phyloP scores from a whole-genome alignment of 1,284 basidiomycete species.

The Irpex sp. region DNA sequence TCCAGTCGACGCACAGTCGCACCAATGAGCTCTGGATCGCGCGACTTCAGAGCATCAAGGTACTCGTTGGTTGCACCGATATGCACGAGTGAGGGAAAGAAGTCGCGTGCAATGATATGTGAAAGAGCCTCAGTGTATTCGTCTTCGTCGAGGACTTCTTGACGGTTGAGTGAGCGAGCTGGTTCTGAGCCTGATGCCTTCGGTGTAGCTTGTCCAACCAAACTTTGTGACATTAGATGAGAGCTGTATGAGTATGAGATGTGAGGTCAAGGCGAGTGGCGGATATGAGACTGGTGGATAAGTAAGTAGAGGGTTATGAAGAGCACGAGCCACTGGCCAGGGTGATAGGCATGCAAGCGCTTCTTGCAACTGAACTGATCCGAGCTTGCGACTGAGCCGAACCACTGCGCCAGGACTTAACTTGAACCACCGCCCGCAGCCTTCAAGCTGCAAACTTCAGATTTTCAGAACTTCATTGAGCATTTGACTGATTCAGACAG shows the following conservation, averaged over 20 bases:
- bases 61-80: slow-evolving; percentile 86
- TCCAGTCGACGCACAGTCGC: slow-evolving; percentile 73
- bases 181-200: slow-evolving; percentile 15
- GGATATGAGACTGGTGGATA: neutral
- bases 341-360: no score
- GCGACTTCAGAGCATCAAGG: slow-evolving; percentile 70
- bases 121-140: slow-evolving; percentile 93
- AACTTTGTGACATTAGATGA: neutral
- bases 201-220: slow-evolving; percentile 15
- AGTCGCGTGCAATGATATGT: slow-evolving; percentile 93
- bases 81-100: slow-evolving; percentile 90
- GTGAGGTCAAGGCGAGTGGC: no score
- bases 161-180: slow-evolving; percentile 63
- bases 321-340: no score
- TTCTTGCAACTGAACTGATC: no score
- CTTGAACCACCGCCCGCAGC: no score
- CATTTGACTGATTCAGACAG: no score
- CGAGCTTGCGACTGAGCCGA: no score
- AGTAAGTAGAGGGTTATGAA: no score
- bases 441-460: no score
- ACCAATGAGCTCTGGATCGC: slow-evolving; percentile 71
- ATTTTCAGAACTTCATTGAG: no score
- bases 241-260: neutral
- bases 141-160: slow-evolving; percentile 87
- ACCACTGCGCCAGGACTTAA: no score